A percentile compares a stretch with the other conserved stretches of the same genome.
Evolutionary conservation across 2,329 filamentous ascomycete genomes (phyloP).

Genomic region (Capronia coronata): DNA sequence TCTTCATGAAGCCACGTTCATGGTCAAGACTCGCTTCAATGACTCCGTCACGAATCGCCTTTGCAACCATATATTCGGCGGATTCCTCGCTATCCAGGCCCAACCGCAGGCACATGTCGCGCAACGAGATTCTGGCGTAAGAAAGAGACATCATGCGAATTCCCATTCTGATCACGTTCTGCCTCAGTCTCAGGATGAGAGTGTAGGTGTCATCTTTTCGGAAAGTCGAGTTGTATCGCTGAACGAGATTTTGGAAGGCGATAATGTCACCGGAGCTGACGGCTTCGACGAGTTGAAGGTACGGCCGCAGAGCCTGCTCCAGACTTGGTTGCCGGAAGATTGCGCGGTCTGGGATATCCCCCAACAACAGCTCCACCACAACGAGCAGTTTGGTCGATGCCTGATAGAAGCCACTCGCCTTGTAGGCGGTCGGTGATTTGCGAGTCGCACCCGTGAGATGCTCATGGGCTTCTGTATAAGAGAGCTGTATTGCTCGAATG

Average conservation of each 20-base stretch:
- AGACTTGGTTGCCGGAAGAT: conserved; percentile 86
- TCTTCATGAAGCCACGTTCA: conserved; percentile 96
- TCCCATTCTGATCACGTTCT: conserved; percentile 99
- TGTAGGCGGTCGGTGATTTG: conserved; percentile 84
- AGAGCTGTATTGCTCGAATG: conserved; percentile 91
- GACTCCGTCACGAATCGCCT: conserved; percentile 94
- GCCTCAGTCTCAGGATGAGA: conserved; percentile 83
- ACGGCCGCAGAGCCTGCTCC: conserved; percentile 82
- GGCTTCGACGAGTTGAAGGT: conserved; percentile 88
- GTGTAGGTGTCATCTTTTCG: conserved; percentile 92
- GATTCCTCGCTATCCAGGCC: conserved; percentile 94
- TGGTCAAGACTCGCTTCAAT: conserved; percentile 93
- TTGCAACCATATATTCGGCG: conserved; percentile 97
- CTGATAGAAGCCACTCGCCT: conserved; percentile 90
- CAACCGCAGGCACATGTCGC: conserved; percentile 93
- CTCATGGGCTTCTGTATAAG: conserved; percentile 94
- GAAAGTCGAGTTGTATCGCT: conserved; percentile 75
- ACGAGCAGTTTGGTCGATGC: conserved; percentile 93
- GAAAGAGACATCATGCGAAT: conserved; percentile 99
- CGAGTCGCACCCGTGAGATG: conserved; percentile 88
- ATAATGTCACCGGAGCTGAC: conserved; percentile 94
- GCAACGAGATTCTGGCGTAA: conserved; percentile 92
- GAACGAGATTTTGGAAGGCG: conserved; percentile 82
- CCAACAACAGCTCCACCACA: conserved; percentile 95
- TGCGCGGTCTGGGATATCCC: conserved; percentile 91